Conservation (phyloP, 2,329 filamentous ascomycete genomes). For the Talaromyces piceae region DNA sequence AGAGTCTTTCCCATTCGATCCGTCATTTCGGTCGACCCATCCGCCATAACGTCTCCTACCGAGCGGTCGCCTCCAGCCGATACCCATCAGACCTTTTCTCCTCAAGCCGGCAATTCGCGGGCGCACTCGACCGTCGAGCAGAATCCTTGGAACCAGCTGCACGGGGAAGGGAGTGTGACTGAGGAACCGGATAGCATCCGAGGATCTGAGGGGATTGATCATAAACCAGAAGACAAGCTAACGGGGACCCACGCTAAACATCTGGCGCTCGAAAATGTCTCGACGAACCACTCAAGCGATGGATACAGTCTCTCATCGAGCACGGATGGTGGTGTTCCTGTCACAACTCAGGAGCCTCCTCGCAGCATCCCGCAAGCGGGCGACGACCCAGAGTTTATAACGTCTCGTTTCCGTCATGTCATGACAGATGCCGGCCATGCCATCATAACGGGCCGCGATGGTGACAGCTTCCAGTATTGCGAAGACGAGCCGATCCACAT, state of each 20-base stretch:
- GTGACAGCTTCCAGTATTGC: conserved; percentile 64
- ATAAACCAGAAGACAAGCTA: conserved; percentile 5
- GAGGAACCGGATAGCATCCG: background rate
- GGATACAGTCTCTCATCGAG: conserved; percentile 10
- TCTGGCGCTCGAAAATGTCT: conserved; percentile 15
- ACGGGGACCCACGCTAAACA: conserved; percentile 3
- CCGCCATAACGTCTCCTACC: background rate
- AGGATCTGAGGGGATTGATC: background rate
- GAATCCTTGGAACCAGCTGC: conserved; percentile 12
- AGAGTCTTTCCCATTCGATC: conserved; percentile 76
- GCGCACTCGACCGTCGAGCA: conserved; percentile 22
- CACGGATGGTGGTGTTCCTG: conserved; percentile 12
- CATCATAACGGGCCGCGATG: conserved; percentile 71
- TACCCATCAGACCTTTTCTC: conserved; percentile 2
- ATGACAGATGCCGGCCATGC: conserved; percentile 71
- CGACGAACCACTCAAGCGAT: conserved; percentile 8
- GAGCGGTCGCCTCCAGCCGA: conserved; percentile 18
- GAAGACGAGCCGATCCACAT: conserved; percentile 90
- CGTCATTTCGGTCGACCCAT: conserved; percentile 53
- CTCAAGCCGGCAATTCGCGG: conserved; percentile 18
- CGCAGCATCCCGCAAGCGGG: conserved; percentile 28
- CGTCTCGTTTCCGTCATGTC: conserved; percentile 70
- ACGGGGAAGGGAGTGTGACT: conserved; percentile 1
- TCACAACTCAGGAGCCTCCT: conserved; percentile 6
- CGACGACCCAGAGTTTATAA: conserved; percentile 49